A percentile compares a stretch with the other conserved stretches of the same genome.
These are phyloP conservation scores for Penicillium desertorum DNA, from an alignment of 495 filamentous ascomycete genomes.

Conservation along the genomic window DNA sequence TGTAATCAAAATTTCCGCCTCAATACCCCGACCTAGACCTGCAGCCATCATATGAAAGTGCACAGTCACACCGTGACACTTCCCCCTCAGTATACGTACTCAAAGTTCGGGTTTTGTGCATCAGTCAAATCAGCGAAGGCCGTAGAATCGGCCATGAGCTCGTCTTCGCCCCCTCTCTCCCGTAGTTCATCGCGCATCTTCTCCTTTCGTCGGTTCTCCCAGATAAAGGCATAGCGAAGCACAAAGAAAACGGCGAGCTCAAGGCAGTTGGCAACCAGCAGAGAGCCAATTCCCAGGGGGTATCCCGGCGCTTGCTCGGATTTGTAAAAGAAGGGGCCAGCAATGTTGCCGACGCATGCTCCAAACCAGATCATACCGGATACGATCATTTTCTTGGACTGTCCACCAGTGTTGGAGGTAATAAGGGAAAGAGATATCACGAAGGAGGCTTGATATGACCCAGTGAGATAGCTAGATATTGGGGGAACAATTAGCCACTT, in stretches of 20 bases:
- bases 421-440: slow-evolving; percentile 55
- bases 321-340: slow-evolving; percentile 59
- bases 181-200: slow-evolving; percentile 10
- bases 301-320: slow-evolving; percentile 49
- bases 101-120: slow-evolving; percentile 49
- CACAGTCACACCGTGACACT: not conserved
- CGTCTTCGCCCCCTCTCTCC: not conserved
- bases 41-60: not conserved
- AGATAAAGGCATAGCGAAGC: slow-evolving; percentile 37
- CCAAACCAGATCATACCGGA: slow-evolving; percentile 53
- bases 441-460: slow-evolving; percentile 59
- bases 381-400: slow-evolving; percentile 58
- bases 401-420: slow-evolving; percentile 54
- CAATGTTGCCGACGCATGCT: slow-evolving; percentile 47
- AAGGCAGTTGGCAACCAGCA: slow-evolving; percentile 53
- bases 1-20: not conserved
- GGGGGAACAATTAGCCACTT: not conserved
- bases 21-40: not conserved
- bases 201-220: slow-evolving; percentile 46
- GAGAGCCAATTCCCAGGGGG: slow-evolving; percentile 52
- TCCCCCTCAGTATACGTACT: slow-evolving; percentile 24
- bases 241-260: slow-evolving; percentile 43
- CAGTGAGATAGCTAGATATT: slow-evolving; percentile 38
- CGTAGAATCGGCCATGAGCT: slow-evolving; percentile 45
- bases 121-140: slow-evolving; percentile 57